A percentile compares a stretch with the other conserved stretches of the same genome.
Conservation (phyloP, 306 rosid genomes). For the Rubus idaeus region DNA sequence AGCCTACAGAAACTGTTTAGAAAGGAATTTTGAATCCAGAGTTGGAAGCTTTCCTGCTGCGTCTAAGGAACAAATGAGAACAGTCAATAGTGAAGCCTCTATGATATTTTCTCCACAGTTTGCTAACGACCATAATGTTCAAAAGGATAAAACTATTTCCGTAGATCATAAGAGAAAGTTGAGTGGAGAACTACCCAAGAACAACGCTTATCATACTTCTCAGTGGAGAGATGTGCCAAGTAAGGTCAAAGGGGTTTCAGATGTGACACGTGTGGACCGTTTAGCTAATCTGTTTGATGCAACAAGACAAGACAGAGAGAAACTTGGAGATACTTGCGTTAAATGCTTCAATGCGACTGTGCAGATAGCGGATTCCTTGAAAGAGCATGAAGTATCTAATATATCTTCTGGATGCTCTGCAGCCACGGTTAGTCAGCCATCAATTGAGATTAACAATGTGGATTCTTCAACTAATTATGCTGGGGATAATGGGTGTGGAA, state of each 20-base stretch:
- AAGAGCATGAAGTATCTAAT: conserved; percentile 50
- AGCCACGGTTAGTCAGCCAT: conserved; percentile 48
- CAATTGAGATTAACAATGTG: conserved; percentile 41
- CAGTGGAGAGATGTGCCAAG: conserved; percentile 69
- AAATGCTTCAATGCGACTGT: conserved; percentile 31
- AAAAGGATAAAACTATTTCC: conserved; percentile 21
- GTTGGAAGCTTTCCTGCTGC: conserved; percentile 28
- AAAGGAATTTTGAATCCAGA: conserved; percentile 35
- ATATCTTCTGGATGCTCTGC: conserved; percentile 60
- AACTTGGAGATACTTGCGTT: conserved; percentile 26
- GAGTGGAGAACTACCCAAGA: conserved; percentile 23
- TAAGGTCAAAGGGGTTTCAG: conserved; percentile 46
- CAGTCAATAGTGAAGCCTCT: conserved; percentile 33
- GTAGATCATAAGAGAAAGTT: conserved; percentile 34
- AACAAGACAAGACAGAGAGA: conserved; percentile 33
- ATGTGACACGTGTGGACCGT: conserved; percentile 30
- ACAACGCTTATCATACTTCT: conserved; percentile 33
- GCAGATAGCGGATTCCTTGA: conserved; percentile 26
- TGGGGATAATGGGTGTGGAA: conserved; percentile 35
- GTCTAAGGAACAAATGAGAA: conserved; percentile 29
- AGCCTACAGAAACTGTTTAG: conserved; percentile 25
- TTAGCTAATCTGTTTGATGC: conserved; percentile 33
- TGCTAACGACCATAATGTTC: conserved; percentile 29
- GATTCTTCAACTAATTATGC: conserved; percentile 44
- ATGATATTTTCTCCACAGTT: conserved; percentile 30